Evolutionary conservation across 768 basidiomycete genomes (phyloP), one percentile per base, ranked within the genome.

Genomic region (Suillus subaureus): DNA sequence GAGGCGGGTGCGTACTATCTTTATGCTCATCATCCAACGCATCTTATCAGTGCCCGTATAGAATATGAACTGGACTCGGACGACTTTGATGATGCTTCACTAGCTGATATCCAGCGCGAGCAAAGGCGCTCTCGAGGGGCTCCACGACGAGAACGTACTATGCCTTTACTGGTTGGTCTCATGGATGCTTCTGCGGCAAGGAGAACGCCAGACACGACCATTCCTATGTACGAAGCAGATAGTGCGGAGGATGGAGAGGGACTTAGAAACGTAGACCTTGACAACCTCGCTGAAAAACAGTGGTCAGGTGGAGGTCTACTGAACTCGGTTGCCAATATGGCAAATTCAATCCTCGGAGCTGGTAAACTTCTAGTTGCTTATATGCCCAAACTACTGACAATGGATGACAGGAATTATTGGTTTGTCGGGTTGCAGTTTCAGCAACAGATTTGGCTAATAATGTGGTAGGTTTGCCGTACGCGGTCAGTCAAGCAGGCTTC

Each of bases 281-380:
- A 96, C 64, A 89, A 90, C 67, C 78, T 96, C 37, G 87, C 89
- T 51, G 82, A 84, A 26, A 90, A 90, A 74, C 81, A 82, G 54
- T 82, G 78, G 45, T 85, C 88, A 0, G 91, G 93, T 54, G 92
- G 93, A 26, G 88, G 89, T 0, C 77, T 95, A 80, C 12, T 94
- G 1, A 89, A 93, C 72, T 94, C 92, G 9, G 84, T 93, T 65
- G 91, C 93, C 26, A 93, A 96, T 75, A 97, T 97, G 97, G 92
- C 94, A 26, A 98, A 99, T 74, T 95, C 93, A 2, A 97, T 99
- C 40, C 80, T 98, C 16, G 96, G 96, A 51, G 96, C 96, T 73
- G 96, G 95, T 87, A 77, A 79, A 81, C 60, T 67, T 16, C 8
- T 52, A 31, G 26, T 12, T 61, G 7, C 64, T 43, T 9, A 42